These are phyloP conservation scores for Myriangium duriaei DNA, from an alignment of 2,329 filamentous ascomycete species.

Conservation along the genomic window DNA sequence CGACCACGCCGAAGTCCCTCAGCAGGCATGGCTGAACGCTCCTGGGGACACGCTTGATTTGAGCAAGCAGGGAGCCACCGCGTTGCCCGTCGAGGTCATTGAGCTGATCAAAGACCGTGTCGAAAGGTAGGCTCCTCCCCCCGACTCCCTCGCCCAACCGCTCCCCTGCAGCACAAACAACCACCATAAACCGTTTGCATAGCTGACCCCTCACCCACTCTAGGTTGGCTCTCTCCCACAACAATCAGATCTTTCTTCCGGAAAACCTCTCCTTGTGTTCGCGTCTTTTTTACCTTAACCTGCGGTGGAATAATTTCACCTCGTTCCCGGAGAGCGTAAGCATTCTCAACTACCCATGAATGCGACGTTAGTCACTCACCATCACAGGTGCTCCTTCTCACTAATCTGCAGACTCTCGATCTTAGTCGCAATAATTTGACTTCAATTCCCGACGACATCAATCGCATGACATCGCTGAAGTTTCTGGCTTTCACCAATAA, in stretches of 20 bases:
- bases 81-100: slow-evolving; percentile 60
- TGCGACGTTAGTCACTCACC: slow-evolving; percentile 11
- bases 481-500: slow-evolving; percentile 83
- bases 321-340: slow-evolving; percentile 54
- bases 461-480: slow-evolving; percentile 70
- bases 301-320: slow-evolving; percentile 60
- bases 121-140: slow-evolving; percentile 43
- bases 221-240: slow-evolving; percentile 71
- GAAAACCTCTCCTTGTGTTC: slow-evolving; percentile 61
- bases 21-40: slow-evolving; percentile 21
- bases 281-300: slow-evolving; percentile 67
- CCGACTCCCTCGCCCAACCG: background rate
- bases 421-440: slow-evolving; percentile 78
- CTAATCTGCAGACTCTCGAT: slow-evolving; percentile 82
- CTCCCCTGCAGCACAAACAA: background rate
- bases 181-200: slow-evolving; percentile 15
- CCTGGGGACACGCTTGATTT: slow-evolving; percentile 65
- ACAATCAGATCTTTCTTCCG: slow-evolving; percentile 58
- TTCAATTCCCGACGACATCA: slow-evolving; percentile 64
- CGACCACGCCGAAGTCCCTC: slow-evolving; percentile 9
- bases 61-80: slow-evolving; percentile 61
- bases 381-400: slow-evolving; percentile 68
- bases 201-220: slow-evolving; percentile 8
- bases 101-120: slow-evolving; percentile 63
- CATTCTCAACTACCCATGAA: slow-evolving; percentile 11